Evolutionary conservation across 805 yeast genomes (phyloP).

Genomic region (Zygoascus flipseniorum): DNA sequence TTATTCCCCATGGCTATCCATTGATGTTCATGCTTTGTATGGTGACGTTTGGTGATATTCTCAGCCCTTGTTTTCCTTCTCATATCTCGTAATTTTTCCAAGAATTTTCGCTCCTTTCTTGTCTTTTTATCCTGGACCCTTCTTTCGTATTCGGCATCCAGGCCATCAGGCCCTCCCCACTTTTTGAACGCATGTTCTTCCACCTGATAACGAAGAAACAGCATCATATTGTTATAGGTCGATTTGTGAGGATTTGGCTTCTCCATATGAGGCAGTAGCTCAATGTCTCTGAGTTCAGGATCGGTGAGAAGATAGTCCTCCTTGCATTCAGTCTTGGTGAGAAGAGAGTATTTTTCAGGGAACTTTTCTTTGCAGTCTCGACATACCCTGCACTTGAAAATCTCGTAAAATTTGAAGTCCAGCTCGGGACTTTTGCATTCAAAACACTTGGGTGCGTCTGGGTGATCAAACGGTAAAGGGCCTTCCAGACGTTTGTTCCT

Average conservation of each 20-base stretch:
- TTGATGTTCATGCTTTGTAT: constrained; percentile 41
- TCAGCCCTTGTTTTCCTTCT: constrained; percentile 88
- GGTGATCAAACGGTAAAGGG: constrained; percentile 37
- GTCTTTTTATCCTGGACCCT: constrained; percentile 65
- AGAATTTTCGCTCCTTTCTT: constrained; percentile 71
- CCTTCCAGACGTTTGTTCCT: constrained; percentile 33
- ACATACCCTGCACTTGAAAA: constrained; percentile 74
- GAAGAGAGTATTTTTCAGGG: constrained; percentile 82
- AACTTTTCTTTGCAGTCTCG: constrained; percentile 57
- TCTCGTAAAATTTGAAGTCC: constrained; percentile 59
- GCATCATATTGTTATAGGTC: constrained; percentile 85
- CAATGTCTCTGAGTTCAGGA: constrained; percentile 72
- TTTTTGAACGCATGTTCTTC: constrained; percentile 87
- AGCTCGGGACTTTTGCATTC: constrained; percentile 80
- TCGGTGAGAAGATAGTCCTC: constrained; percentile 91
- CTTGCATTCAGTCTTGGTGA: constrained; percentile 92
- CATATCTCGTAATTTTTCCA: constrained; percentile 76
- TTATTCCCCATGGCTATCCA: constrained; percentile 27
- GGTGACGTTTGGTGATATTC: constrained; percentile 58
- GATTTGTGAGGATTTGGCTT: constrained; percentile 92
- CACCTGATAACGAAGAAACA: constrained; percentile 83
- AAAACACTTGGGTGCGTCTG: constrained; percentile 68
- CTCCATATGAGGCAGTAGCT: constrained; percentile 65
- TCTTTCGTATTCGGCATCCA: constrained; percentile 88
- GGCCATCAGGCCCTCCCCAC: constrained; percentile 86